These are phyloP conservation scores for Imleria badia DNA, from an alignment of 768 basidiomycete genomes.

Conservation along the genomic window DNA sequence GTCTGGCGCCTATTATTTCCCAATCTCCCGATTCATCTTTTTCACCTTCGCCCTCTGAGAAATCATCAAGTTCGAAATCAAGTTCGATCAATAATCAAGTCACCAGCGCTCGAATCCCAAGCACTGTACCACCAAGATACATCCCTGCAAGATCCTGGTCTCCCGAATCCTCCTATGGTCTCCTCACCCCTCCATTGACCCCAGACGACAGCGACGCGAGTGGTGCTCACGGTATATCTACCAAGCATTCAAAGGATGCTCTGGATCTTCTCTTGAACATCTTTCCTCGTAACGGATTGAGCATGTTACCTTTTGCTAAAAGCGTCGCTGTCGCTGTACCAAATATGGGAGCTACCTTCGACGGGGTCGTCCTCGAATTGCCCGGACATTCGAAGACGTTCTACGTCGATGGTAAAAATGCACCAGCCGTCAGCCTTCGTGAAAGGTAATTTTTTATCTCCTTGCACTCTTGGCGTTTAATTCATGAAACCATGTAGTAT, in stretches of 20 bases:
- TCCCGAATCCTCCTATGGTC: slow-evolving; percentile 36
- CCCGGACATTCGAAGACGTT: slow-evolving; percentile 72
- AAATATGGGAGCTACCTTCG: slow-evolving; percentile 65
- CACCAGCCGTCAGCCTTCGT: slow-evolving; percentile 72
- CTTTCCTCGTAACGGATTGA: slow-evolving; percentile 71
- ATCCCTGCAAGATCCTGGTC: slow-evolving; percentile 38
- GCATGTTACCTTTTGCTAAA: slow-evolving; percentile 68
- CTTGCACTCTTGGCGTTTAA: neutral
- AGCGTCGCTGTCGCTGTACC: slow-evolving; percentile 73
- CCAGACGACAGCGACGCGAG: slow-evolving; percentile 62
- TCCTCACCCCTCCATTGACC: slow-evolving; percentile 75
- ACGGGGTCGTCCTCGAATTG: slow-evolving; percentile 75
- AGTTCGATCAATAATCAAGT: slow-evolving; percentile 19
- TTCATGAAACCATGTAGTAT: slow-evolving; percentile 49
- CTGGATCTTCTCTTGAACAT: slow-evolving; percentile 77
- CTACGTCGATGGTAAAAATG: slow-evolving; percentile 83
- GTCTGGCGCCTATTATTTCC: slow-evolving; percentile 66
- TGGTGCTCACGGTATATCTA: slow-evolving; percentile 39
- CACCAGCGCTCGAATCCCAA: slow-evolving; percentile 22
- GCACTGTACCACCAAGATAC: slow-evolving; percentile 39
- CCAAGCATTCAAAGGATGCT: slow-evolving; percentile 57
- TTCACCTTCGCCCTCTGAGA: slow-evolving; percentile 31
- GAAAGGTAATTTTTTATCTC: slow-evolving; percentile 59
- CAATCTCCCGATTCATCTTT: slow-evolving; percentile 38
- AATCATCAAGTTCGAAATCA: slow-evolving; percentile 15